These are phyloP conservation scores for Didymella exigua DNA, from an alignment of 2,329 filamentous ascomycete species.

Conservation along the genomic window DNA sequence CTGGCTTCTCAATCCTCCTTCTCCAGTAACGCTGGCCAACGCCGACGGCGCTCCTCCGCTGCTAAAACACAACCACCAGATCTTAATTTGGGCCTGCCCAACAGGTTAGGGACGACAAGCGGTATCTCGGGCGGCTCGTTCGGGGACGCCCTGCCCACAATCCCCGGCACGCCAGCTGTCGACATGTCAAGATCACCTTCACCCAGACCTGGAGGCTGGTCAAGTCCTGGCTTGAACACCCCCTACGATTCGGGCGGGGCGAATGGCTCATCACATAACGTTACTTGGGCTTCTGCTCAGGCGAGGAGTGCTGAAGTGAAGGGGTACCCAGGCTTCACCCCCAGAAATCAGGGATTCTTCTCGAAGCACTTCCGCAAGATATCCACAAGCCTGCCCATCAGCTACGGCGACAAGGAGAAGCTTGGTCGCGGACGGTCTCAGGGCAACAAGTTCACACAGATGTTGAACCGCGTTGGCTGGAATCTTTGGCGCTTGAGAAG, in stretches of 20 bases:
- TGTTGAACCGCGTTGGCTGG: conserved; percentile 49
- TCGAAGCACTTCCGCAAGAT: conserved; percentile 80
- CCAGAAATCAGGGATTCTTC: conserved; percentile 85
- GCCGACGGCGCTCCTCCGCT: conserved; percentile 49
- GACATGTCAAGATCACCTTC: conserved; percentile 88
- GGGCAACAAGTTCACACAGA: conserved; percentile 42
- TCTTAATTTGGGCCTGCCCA: conserved; percentile 38
- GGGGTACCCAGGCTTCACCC: conserved; percentile 79
- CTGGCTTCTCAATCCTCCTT: conserved; percentile 48
- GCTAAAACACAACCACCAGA: conserved; percentile 41
- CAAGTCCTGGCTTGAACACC: conserved; percentile 77
- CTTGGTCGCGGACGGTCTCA: conserved; percentile 60
- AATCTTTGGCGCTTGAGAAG: conserved; percentile 71
- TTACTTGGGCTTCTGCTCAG: conserved; percentile 84
- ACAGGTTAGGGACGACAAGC: conserved; percentile 41
- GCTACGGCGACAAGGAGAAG: conserved; percentile 80
- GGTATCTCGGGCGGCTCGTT: conserved; percentile 40
- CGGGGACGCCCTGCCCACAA: conserved; percentile 44
- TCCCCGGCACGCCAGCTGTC: conserved; percentile 46
- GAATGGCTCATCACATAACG: conserved; percentile 58
- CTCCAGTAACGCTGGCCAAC: conserved; percentile 47
- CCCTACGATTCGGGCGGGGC: conserved; percentile 67
- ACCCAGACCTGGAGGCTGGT: conserved; percentile 85
- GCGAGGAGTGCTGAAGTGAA: conserved; percentile 74
- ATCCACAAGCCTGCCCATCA: conserved; percentile 75